Evolutionary conservation across 768 basidiomycete species (phyloP).

Genomic region (Hericium alpestre): DNA sequence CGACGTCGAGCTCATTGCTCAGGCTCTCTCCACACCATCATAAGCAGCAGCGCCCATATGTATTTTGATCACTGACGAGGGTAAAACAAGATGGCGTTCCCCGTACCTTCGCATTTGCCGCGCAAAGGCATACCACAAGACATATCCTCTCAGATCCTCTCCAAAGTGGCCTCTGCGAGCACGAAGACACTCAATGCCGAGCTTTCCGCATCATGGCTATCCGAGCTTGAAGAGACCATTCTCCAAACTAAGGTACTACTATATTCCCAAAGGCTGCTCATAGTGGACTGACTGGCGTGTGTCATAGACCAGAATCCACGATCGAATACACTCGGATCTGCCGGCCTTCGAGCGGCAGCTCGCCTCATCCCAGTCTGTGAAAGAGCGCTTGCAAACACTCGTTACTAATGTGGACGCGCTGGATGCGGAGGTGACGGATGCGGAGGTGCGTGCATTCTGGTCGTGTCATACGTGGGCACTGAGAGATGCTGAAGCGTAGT

Average conservation of each 20-base stretch:
- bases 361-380: slow-evolving; percentile 51
- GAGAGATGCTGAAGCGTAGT: slow-evolving; percentile 4
- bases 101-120: slow-evolving; percentile 63
- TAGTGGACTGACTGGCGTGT: not conserved
- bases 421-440: slow-evolving; percentile 38
- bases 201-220: slow-evolving; percentile 58
- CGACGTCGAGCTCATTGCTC: not conserved
- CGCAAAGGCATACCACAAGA: slow-evolving; percentile 49
- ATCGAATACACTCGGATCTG: slow-evolving; percentile 57
- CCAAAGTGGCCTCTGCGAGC: slow-evolving; percentile 56
- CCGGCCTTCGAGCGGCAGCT: slow-evolving; percentile 57
- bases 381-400: slow-evolving; percentile 44
- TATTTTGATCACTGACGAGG: no score
- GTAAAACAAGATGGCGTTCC: slow-evolving; percentile 53
- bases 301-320: slow-evolving; percentile 53
- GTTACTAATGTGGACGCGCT: slow-evolving; percentile 43
- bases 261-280: not conserved
- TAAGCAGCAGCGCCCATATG: no score
- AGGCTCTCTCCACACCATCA: no score
- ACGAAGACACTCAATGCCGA: slow-evolving; percentile 46
- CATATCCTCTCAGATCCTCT: slow-evolving; percentile 60
- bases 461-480: slow-evolving; percentile 5
- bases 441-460: slow-evolving; percentile 36
- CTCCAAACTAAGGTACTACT: slow-evolving; percentile 53
- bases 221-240: slow-evolving; percentile 65